Percentiles rank a stretch among this genome's conserved stretches.
phyloP scores from a whole-genome alignment of 805 yeast species.

The Kodamaea sagamina region DNA sequence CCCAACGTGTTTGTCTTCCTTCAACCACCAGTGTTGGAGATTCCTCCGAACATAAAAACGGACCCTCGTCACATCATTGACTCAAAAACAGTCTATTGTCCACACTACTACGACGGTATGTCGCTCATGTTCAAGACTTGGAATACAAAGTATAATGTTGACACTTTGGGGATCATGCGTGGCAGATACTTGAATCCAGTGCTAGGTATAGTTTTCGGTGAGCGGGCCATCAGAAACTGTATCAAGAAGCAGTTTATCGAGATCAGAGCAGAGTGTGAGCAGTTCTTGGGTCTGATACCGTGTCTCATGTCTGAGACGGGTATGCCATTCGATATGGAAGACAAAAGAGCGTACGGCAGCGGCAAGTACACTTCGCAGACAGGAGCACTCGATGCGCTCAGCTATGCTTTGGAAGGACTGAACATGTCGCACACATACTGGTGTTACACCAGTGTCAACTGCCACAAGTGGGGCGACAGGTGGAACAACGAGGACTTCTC shows the following conservation, averaged over 20 bases:
- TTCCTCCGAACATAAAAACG: slow-evolving; percentile 67
- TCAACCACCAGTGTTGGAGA: slow-evolving; percentile 79
- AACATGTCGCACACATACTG: slow-evolving; percentile 77
- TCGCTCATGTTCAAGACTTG: slow-evolving; percentile 89
- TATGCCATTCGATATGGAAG: slow-evolving; percentile 95
- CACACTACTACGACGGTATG: slow-evolving; percentile 95
- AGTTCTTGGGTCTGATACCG: slow-evolving; percentile 69
- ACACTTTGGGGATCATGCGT: slow-evolving; percentile 84
- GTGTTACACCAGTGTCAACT: slow-evolving; percentile 76
- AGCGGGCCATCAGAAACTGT: slow-evolving; percentile 70
- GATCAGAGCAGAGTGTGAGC: slow-evolving; percentile 63
- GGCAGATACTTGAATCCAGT: slow-evolving; percentile 72
- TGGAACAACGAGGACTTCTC: slow-evolving; percentile 97
- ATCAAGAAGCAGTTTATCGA: slow-evolving; percentile 66
- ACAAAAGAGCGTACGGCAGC: slow-evolving; percentile 63
- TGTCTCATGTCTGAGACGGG: slow-evolving; percentile 92
- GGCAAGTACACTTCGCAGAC: slow-evolving; percentile 77
- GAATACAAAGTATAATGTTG: slow-evolving; percentile 81
- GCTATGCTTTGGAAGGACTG: slow-evolving; percentile 74
- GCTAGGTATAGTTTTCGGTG: slow-evolving; percentile 80
- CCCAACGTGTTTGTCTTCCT: slow-evolving; percentile 58
- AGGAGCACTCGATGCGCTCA: slow-evolving; percentile 79
- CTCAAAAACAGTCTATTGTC: slow-evolving; percentile 68
- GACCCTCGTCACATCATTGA: slow-evolving; percentile 55
- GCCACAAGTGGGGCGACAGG: slow-evolving; percentile 83